These are phyloP conservation scores for Colletotrichum godetiae DNA, from an alignment of 2,329 filamentous ascomycete genomes.

Conservation along the genomic window DNA sequence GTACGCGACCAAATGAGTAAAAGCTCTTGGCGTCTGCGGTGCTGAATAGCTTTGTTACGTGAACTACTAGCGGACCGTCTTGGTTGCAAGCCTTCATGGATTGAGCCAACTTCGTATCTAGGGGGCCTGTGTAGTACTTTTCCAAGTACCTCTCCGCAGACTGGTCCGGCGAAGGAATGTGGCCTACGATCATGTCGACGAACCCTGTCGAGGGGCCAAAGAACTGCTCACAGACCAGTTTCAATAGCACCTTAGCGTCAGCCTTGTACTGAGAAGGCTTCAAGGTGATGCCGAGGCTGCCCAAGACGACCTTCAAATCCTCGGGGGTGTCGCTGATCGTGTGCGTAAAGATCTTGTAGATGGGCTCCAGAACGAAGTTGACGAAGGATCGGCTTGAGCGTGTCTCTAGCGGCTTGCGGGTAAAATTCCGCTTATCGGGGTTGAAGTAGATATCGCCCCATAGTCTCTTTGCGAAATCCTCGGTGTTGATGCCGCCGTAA, in stretches of 20 bases:
- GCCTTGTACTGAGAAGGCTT: slow-evolving; percentile 94
- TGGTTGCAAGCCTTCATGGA: slow-evolving; percentile 87
- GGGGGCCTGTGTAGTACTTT: slow-evolving; percentile 90
- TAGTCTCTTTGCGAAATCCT: slow-evolving; percentile 85
- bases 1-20: slow-evolving; percentile 87
- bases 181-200: slow-evolving; percentile 93
- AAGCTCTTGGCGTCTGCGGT: slow-evolving; percentile 91
- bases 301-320: slow-evolving; percentile 83
- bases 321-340: slow-evolving; percentile 91
- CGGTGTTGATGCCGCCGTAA: slow-evolving; percentile 82
- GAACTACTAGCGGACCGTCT: slow-evolving; percentile 90
- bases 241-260: slow-evolving; percentile 89
- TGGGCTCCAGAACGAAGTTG: slow-evolving; percentile 93
- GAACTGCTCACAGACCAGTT: slow-evolving; percentile 92
- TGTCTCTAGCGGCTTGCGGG: slow-evolving; percentile 85
- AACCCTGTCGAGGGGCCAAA: slow-evolving; percentile 92
- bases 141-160: slow-evolving; percentile 82
- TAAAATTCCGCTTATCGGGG: slow-evolving; percentile 89
- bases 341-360: slow-evolving; percentile 97
- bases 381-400: slow-evolving; percentile 88
- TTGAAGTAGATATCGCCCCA: slow-evolving; percentile 99
- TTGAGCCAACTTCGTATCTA: slow-evolving; percentile 82
- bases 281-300: slow-evolving; percentile 81
- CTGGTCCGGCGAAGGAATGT: slow-evolving; percentile 87
- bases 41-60: slow-evolving; percentile 94